Evolutionary conservation across 352 stramenopile species (phyloP), one percentile per base, ranked within the genome.

Genomic region (Bremia lactucae): DNA sequence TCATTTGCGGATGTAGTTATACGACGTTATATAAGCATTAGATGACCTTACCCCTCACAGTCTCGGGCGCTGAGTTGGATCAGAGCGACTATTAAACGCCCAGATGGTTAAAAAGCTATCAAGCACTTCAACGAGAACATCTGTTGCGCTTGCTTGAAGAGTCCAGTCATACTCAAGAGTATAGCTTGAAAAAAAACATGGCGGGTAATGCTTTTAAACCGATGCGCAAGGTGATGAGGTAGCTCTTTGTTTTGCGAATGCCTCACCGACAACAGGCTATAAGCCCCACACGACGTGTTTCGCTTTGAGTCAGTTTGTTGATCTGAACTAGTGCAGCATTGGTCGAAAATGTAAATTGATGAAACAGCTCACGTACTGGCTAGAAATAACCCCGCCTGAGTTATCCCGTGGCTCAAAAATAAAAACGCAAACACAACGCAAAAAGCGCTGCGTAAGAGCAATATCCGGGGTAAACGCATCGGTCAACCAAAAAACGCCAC

Each of bases 401-500:
- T 55, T 65, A 19, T 57, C 16, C 31, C 43, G 31, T 23, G 5
- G 42, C 22, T 10, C 29, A 34, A 63, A 50, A n/a, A n/a, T n/a
- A n/a, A n/a, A n/a, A 59, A 49, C 43, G 24, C 34, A 19, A 47
- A 47, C 55, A 64, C 49, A 64, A 56, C 55, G 49, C 55, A 60
- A 64, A 62, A 55, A 52, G 49, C 42, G 29, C 24, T 16, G 36
- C 21, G 31, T 49, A 56, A 36, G 34, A 36, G 31, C 38, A 36
- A 43, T 47, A 53, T 53, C 49, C 36, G 49, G 42, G 28, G 19
- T 11, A 29, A 44, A 31, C 34, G 26, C 14, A 36, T 56, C 50
- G 47, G 44, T 33, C 22, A 43, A 31, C 20, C 37, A 45, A 39
- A 38, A 22, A 35, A 28, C 38, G 16, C 24, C 19, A 39, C 23